These are phyloP conservation scores for Striga hermonthica DNA, from an alignment of 305 asterid species.

Conservation along the genomic window DNA sequence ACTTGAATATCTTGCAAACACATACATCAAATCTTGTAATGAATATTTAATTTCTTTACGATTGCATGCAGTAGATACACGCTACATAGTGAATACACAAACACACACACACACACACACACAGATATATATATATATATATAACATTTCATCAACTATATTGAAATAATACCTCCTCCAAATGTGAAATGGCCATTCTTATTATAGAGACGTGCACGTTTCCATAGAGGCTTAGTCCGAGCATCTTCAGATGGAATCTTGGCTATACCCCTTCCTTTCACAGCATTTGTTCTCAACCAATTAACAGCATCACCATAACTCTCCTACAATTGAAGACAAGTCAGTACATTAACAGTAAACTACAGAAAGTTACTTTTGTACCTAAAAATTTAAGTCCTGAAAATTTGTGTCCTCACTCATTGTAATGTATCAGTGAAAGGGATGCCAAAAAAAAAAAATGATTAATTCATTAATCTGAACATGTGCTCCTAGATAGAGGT, in stretches of 20 bases:
- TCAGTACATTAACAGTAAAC: conserved; percentile 11
- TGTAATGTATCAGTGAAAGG: neutral
- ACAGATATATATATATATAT: too few species aligned
- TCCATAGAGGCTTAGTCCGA: conserved; percentile 44
- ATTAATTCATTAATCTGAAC: neutral
- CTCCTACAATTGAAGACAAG: conserved; percentile 54
- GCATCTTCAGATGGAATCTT: conserved; percentile 41
- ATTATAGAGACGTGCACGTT: conserved; percentile 50
- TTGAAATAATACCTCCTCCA: conserved; percentile 60
- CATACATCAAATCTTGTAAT: too few species aligned
- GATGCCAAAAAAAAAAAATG: neutral
- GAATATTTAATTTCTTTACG: too few species aligned
- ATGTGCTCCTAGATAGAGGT: too few species aligned
- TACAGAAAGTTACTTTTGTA: neutral
- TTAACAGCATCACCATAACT: conserved; percentile 78
- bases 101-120: too few species aligned
- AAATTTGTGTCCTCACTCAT: neutral
- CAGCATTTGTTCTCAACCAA: conserved; percentile 74
- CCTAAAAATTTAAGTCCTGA: too few species aligned
- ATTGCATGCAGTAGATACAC: too few species aligned
- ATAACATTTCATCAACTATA: too few species aligned
- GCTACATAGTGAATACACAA: too few species aligned
- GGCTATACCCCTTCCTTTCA: conserved; percentile 45
- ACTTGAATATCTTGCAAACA: too few species aligned
- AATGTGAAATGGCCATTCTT: conserved; percentile 48